Conservation (phyloP, 2,329 filamentous ascomycete genomes). For the Botrytis medusae region DNA sequence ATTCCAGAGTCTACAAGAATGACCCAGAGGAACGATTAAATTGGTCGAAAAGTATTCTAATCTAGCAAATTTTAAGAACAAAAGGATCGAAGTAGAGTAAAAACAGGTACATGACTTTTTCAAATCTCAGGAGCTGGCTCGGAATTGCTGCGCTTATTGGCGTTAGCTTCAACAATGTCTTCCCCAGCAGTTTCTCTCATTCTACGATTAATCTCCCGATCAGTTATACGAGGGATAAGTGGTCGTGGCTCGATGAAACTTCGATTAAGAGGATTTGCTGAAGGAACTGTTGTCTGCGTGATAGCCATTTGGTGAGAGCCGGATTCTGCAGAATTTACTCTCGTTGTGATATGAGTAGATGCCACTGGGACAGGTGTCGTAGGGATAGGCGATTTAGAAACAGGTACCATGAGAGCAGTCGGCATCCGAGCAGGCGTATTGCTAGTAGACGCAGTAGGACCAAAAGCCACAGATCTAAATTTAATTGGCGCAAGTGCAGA, state of each 20-base stretch:
- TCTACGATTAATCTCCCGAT: neutral
- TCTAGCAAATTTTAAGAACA: neutral
- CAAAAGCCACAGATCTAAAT: neutral
- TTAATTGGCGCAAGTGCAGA: neutral
- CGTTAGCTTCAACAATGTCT: neutral
- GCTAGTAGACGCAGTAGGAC: neutral
- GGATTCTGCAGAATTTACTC: neutral
- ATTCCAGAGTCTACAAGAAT: neutral
- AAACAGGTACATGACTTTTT: neutral
- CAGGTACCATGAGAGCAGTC: neutral
- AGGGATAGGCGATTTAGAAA: neutral
- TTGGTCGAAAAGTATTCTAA: neutral
- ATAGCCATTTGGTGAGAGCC: neutral
- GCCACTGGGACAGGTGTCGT: neutral
- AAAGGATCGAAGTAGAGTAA: neutral
- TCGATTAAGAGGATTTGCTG: neutral
- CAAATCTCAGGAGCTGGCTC: neutral
- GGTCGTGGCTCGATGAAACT: neutral
- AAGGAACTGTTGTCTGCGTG: neutral
- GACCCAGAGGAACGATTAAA: neutral
- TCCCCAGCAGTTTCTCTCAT: neutral
- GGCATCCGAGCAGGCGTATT: neutral
- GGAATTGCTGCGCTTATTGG: neutral
- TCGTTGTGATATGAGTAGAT: neutral
- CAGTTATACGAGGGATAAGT: neutral